Conservation (phyloP, 208 protist genomes). For the Wallacemonas collosoma region DNA sequence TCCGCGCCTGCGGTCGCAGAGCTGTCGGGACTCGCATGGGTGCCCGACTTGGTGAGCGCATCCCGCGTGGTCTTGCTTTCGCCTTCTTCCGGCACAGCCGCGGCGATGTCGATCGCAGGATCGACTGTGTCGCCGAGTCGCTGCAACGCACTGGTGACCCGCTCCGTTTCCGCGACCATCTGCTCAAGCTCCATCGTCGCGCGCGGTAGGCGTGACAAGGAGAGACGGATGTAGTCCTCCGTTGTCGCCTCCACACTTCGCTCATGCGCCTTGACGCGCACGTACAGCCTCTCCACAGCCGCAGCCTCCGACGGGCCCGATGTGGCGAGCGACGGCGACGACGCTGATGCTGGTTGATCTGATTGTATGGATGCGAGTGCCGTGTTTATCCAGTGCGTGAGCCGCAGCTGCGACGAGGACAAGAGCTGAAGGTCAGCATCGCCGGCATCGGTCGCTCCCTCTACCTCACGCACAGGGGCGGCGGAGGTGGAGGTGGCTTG, state of each 20-base stretch:
- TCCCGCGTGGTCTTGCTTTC: too few relatives aligned
- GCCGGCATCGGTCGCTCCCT: not conserved
- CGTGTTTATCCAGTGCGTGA: constrained; percentile 8
- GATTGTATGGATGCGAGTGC: not conserved
- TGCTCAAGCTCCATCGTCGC: constrained; percentile 68
- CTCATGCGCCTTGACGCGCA: constrained; percentile 47
- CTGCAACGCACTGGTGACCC: constrained; percentile 53
- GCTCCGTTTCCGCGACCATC: constrained; percentile 59
- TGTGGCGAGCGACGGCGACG: not conserved
- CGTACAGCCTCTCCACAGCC: constrained; percentile 48
- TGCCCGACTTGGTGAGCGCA: too few relatives aligned
- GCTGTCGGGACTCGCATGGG: too few relatives aligned
- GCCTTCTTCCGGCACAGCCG: not conserved
- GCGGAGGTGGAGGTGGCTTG: too few relatives aligned
- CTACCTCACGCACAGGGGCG: too few relatives aligned
- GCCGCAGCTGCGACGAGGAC: not conserved
- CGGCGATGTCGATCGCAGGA: not conserved
- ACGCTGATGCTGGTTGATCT: not conserved
- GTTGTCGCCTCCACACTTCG: constrained; percentile 53
- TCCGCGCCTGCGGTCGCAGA: too few relatives aligned
- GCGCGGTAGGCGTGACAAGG: constrained; percentile 67
- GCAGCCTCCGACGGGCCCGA: constrained; percentile 14
- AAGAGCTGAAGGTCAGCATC: constrained; percentile 16
- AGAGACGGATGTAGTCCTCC: constrained; percentile 69
- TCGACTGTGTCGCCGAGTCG: constrained; percentile 23